Conservation (phyloP, 192 early-diverging fungal species). For the Spinellus fusiger region DNA sequence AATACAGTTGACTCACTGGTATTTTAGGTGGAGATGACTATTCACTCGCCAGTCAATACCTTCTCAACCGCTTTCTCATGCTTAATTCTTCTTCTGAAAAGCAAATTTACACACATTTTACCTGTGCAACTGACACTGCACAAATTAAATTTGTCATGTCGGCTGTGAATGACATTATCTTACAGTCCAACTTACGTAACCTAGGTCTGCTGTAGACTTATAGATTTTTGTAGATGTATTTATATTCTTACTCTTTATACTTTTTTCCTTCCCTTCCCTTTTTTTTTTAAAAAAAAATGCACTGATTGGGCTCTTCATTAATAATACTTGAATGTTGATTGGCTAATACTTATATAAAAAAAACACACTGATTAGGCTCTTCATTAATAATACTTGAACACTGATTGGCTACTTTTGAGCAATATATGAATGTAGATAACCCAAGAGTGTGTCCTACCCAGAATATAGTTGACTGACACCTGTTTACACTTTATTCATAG, state of each 20-base stretch:
- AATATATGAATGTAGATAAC: too few species aligned
- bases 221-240: neutral
- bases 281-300: too few species aligned
- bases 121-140: conserved; percentile 79
- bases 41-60: conserved; percentile 67
- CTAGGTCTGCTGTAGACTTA: neutral
- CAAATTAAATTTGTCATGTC: conserved; percentile 89
- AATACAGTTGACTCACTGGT: neutral
- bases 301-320: too few species aligned
- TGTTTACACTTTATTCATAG: too few species aligned
- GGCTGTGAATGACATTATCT: conserved; percentile 86
- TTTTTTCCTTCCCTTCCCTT: neutral
- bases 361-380: too few species aligned
- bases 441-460: too few species aligned
- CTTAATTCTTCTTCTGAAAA: conserved; percentile 73
- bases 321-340: too few species aligned
- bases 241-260: neutral
- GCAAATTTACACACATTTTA: conserved; percentile 84
- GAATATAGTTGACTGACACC: too few species aligned
- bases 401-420: too few species aligned
- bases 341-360: too few species aligned
- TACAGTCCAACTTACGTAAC: conserved; percentile 39
- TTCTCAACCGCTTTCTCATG: conserved; percentile 70
- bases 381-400: too few species aligned
- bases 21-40: conserved; percentile 55